Evolutionary conservation across 192 early-diverging fungal genomes (phyloP), one percentile per base, ranked within the genome.

Genomic region (Obelidium mucronatum): DNA sequence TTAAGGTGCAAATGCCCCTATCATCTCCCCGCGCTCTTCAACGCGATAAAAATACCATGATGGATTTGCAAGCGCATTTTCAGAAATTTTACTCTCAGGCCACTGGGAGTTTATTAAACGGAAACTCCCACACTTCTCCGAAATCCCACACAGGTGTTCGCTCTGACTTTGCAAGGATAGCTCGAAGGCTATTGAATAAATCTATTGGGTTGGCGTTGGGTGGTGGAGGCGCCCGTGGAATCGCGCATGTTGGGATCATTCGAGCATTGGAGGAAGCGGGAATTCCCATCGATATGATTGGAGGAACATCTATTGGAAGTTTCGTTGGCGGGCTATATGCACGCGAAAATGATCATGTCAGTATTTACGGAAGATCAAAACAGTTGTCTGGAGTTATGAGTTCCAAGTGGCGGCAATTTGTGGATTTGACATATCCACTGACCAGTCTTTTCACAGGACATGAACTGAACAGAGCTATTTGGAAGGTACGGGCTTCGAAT

Each of bases 271-370:
- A 99, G 78, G 98, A 99, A 77, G 96, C 95, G 2, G 98, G 98
- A 0, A 94, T 99, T 40, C 97, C 97, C 1, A 91, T 99, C 34
- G 98, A 99, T 80, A 97, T 98, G 85, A 86, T 99, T 56, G 97
- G 98, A 33, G 98, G 98, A n/a, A 97, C 96, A 0, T 94, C 92
- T 64, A 98, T 98, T 74, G 98, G 98, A 13, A 89, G 93, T n/a
- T 94, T 98, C 77, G 93, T 98, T 64, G 92, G 93, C 26, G 98
- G 97, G 0, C 86, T 99, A 22, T 97, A 98, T 72, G 95, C 97
- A 17, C 84, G 92, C 37, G 92, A 94, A 44, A 88, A 92, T 30
- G 95, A 98, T 79, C 90, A 92, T 13, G 95, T 98, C 37, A 86
- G 93, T 1, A 93, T 96, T 13, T 88, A 94, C 74, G 96, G 95